Evolutionary conservation across 1,284 basidiomycete species (phyloP), one percentile per base, ranked within the genome.

Genomic region (Exobasidium rhododendri): DNA sequence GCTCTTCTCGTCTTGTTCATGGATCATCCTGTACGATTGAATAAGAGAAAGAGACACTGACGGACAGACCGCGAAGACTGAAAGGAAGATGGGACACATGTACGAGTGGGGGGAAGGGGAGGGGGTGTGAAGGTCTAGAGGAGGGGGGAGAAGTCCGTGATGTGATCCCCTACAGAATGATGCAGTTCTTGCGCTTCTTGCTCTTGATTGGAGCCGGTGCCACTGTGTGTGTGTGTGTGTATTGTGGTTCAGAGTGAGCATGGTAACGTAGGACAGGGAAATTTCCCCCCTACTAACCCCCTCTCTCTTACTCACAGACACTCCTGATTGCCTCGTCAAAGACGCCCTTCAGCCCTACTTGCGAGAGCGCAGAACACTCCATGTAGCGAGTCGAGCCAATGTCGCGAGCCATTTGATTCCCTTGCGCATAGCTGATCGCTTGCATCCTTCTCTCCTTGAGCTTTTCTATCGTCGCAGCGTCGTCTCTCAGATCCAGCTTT

Each of bases 401-500:
- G 75, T 97, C 93, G 77, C 89, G 89, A 62, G 88, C 87, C 91
- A 97, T 93, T 57, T 87, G 84, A 44, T 91, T 88, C 61, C 92
- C 94, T 83, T 97, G 90, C 55, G 87, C 84, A 65, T 94, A 98
- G 68, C 88, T 85, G 77, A 98, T 96, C 44, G 96, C 94, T 59
- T 88, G 86, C 89, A 96, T 94, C 75, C 94, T 88, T 70, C 96
- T 86, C 79, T 97, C 96, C 71, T 91, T 85, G 71, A 98, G 84
- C 82, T 93, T 94, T 80, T 93, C 89, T 68, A 96, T 89, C 43
- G 91, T 94, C 58, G 85, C 85, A 14, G 86, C 89, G 82, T 98
- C 96, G 81, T 98, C 94, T 73, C 96, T 89, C 77, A 99, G 83
- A 84, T 98, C 96, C 67, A 97, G 85, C 83, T 98, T 98, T 61